phyloP scores from a whole-genome alignment of 208 protist species.

The Trypanosoma scelopori region DNA sequence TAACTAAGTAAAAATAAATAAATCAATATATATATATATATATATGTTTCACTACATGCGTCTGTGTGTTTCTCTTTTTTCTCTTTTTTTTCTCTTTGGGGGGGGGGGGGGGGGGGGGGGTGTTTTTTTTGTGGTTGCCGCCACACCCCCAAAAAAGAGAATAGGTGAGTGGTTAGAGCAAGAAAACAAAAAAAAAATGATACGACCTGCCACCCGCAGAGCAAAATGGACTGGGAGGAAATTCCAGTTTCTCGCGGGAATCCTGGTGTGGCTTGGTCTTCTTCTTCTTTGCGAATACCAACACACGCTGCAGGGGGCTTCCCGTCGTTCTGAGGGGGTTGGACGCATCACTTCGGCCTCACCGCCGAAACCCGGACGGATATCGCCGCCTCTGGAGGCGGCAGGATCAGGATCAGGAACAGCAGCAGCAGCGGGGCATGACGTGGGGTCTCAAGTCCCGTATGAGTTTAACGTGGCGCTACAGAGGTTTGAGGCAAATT shows the following conservation, averaged over 20 bases:
- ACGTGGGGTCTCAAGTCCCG: slow-evolving; percentile 2
- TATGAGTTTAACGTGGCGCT: slow-evolving; percentile 29
- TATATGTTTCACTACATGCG: background rate
- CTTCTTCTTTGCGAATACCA: slow-evolving; percentile 6
- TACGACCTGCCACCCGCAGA: background rate
- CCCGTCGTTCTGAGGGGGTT: background rate
- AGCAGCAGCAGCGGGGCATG: slow-evolving; percentile 32
- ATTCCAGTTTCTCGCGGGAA: background rate
- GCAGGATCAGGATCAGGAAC: background rate
- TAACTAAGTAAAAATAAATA: no score
- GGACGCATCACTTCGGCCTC: background rate
- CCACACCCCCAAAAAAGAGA: no score
- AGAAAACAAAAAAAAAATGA: no score
- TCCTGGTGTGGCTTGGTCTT: slow-evolving; percentile 12
- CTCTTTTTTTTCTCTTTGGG: background rate
- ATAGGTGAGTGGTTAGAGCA: no score
- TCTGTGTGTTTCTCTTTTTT: background rate
- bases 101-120: background rate
- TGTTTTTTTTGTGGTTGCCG: no score
- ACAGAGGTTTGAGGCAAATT: slow-evolving; percentile 40
- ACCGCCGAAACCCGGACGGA: background rate
- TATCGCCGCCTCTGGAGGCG: background rate
- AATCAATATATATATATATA: no score
- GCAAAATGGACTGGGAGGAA: slow-evolving; percentile 8
- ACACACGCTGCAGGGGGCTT: background rate